Conservation (phyloP, 176 grass and related monocot species). For the Phoenix roebelenii region DNA sequence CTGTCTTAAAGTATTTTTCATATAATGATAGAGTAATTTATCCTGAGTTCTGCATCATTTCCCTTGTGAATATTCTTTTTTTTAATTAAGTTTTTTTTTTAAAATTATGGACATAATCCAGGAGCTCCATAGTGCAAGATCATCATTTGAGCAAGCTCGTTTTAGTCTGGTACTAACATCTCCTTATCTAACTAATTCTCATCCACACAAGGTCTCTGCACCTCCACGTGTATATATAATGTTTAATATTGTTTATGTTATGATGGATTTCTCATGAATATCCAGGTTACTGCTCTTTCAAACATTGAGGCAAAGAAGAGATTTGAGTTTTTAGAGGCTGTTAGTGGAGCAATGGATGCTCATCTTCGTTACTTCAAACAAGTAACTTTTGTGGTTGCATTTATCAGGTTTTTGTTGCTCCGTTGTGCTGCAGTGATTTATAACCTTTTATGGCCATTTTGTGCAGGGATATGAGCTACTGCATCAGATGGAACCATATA, state of each 20-base stretch:
- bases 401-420: slow-evolving; percentile 14
- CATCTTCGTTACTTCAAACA: slow-evolving; percentile 99
- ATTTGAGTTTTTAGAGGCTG: slow-evolving; percentile 98
- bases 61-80: too few relatives aligned
- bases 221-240: too few relatives aligned
- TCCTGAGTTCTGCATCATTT: too few relatives aligned
- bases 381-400: slow-evolving; percentile 41
- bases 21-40: too few relatives aligned
- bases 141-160: slow-evolving; percentile 98
- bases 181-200: too few relatives aligned
- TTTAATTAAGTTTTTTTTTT: neutral
- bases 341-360: slow-evolving; percentile 99
- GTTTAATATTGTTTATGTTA: slow-evolving; percentile 4
- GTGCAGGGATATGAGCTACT: slow-evolving; percentile 94
- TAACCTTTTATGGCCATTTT: slow-evolving; percentile 25
- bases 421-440: slow-evolving; percentile 26
- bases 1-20: too few relatives aligned
- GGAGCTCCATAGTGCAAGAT: slow-evolving; percentile 89
- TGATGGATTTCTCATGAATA: slow-evolving; percentile 13
- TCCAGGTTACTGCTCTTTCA: slow-evolving; percentile 86
- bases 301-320: slow-evolving; percentile 98
- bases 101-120: slow-evolving; percentile 22
- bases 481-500: slow-evolving; percentile 98
- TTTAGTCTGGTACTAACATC: slow-evolving; percentile 59
- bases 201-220: too few relatives aligned